Evolutionary conservation across 192 early-diverging fungal species (phyloP), one percentile per base, ranked within the genome.

Genomic region (Jimgerdemannia lactiflua): DNA sequence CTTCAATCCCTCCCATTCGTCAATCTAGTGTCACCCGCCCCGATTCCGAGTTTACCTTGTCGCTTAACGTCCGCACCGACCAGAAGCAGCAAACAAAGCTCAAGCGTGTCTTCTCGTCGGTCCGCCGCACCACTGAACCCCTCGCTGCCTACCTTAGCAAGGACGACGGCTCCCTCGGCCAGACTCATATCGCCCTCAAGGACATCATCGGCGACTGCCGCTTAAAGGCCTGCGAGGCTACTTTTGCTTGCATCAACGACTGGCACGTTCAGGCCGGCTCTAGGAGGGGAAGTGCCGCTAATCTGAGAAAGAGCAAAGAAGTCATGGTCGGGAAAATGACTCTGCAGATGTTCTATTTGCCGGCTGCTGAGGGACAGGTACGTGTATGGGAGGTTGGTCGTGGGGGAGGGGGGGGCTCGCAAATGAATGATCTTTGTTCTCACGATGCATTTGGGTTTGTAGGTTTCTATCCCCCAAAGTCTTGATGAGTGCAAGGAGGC

Each of bases 401-500:
- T 29, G 29, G 29, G 29, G 29, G n/a, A n/a, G n/a, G 29, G 29
- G 29, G 29, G 29, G 29, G 0, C 29, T 29, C 29, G 29, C 29
- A 29, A 29, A 29, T 29, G 29, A 29, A 29, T 29, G 29, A 29
- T 29, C 70, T 10, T 42, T 71, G 70, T 64, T 72, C 44, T 72
- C 63, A 66, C 41, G 65, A 4, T n/a, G 18, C 66, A n/a, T 29
- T 69, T 17, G 18, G 8, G 59, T 69, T 17, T 18, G 39, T 73
- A 42, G 14, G 43, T 41, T 39, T 11, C 43, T 71, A 42, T 79
- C 44, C 78, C 78, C n/a, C 40, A 19, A 42, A 72, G 29, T 63
- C 64, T 79, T 54, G 74, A 75, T 6, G 73, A 41, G 63, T 79
- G 78, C 65, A 74, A 79, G 63, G 43, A 79, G 49, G 78, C 65